These are phyloP conservation scores for Cucurbita maxima DNA, from an alignment of 306 rosid genomes.

Conservation along the genomic window DNA sequence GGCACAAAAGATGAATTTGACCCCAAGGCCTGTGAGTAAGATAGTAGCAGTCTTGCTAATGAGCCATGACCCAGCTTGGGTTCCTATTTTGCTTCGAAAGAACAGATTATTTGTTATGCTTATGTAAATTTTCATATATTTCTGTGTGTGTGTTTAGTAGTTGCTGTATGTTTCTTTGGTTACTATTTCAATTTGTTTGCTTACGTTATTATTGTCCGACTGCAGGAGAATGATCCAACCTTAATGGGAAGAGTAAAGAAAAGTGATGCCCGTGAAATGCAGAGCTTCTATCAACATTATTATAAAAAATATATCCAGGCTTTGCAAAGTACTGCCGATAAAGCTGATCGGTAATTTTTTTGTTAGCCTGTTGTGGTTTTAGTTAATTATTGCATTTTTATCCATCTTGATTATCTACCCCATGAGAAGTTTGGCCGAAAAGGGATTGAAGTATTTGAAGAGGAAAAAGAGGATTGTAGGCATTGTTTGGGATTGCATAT, in stretches of 20 bases:
- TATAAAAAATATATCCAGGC: conserved; percentile 97
- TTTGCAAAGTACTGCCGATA: conserved; percentile 81
- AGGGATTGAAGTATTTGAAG: neutral
- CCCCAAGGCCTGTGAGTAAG: neutral
- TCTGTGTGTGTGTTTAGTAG: neutral
- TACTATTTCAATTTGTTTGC: conserved; percentile 3
- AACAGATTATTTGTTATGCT: neutral
- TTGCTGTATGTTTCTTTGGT: neutral
- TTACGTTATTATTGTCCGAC: conserved; percentile 1
- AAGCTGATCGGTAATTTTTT: conserved; percentile 71
- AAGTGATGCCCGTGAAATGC: conserved; percentile 99
- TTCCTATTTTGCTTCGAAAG: neutral
- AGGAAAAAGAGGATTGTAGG: neutral
- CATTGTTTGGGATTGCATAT: neutral
- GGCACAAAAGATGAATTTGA: neutral
- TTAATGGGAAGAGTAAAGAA: conserved; percentile 84
- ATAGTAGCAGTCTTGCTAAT: neutral
- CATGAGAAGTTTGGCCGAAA: neutral
- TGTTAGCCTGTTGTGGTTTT: neutral
- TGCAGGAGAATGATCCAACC: conserved; percentile 93
- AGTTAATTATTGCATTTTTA: neutral
- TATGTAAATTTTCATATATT: neutral
- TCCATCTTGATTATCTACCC: neutral
- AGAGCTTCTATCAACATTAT: conserved; percentile 91
- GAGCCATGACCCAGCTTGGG: neutral